Conservation (phyloP, 345 rosid genomes). For the Leavenworthia alabamica region DNA sequence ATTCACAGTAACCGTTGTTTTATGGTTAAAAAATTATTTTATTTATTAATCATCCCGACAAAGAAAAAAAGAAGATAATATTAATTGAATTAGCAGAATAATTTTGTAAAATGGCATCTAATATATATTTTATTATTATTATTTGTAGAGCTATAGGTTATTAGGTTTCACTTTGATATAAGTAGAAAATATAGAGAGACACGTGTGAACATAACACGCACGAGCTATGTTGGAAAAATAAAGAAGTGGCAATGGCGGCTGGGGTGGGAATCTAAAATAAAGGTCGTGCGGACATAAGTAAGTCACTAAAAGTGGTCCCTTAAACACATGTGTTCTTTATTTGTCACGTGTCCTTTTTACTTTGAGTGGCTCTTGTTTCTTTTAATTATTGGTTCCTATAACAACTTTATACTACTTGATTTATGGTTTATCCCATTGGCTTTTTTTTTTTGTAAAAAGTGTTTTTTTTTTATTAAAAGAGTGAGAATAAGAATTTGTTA, state of each 20-base stretch:
- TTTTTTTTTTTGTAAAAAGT: no score
- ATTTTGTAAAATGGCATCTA: not conserved
- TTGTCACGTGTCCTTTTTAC: slow-evolving; percentile 6
- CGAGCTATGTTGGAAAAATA: not conserved
- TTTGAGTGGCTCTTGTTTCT: not conserved
- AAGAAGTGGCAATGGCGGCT: slow-evolving; percentile 24
- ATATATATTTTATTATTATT: no score
- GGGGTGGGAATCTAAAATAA: slow-evolving; percentile 5
- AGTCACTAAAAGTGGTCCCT: slow-evolving; percentile 4
- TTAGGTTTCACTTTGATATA: not conserved
- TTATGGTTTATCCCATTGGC: not conserved
- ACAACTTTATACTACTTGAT: not conserved
- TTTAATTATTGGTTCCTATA: not conserved
- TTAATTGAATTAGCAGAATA: not conserved
- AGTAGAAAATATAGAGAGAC: not conserved
- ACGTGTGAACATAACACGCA: slow-evolving; percentile 3
- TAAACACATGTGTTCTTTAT: slow-evolving; percentile 1
- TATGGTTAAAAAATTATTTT: not conserved
- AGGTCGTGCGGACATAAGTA: slow-evolving; percentile 1
- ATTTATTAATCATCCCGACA: not conserved
- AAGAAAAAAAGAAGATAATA: no score
- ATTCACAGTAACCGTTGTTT: not conserved
- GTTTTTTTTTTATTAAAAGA: no score
- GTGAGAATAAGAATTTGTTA: not conserved
- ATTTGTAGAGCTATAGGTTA: no score